Evolutionary conservation across 2,329 filamentous ascomycete genomes (phyloP).

Genomic region (Endocalyx cinctus): DNA sequence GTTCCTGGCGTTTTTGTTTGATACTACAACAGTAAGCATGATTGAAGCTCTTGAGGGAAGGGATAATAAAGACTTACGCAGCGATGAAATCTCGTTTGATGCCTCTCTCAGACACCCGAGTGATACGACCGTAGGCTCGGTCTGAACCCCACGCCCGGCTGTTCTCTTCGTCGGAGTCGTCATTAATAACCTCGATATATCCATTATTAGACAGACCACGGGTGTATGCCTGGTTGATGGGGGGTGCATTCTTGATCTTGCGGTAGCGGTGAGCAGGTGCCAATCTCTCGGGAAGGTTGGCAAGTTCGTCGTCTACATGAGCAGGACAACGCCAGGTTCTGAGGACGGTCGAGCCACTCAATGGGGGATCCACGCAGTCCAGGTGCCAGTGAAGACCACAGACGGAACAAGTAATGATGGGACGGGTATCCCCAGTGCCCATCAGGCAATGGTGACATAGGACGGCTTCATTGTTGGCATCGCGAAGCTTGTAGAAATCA

Average conservation of each 20-base stretch:
- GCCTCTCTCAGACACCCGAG: constrained; percentile 59
- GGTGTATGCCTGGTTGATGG: constrained; percentile 47
- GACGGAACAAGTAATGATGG: constrained; percentile 77
- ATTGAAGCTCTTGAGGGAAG: no score
- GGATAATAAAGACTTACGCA: constrained; percentile 38
- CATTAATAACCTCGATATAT: constrained; percentile 62
- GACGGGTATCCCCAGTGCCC: constrained; percentile 57
- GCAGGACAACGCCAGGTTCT: constrained; percentile 85
- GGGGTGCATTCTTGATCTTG: constrained; percentile 51
- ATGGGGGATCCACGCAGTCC: constrained; percentile 82
- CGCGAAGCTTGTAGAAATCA: constrained; percentile 65
- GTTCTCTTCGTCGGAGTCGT: constrained; percentile 52
- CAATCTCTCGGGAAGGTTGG: constrained; percentile 49
- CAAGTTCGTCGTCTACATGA: constrained; percentile 74
- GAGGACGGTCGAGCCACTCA: constrained; percentile 71
- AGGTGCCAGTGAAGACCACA: constrained; percentile 85
- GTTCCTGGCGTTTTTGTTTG: no score
- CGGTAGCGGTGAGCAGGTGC: constrained; percentile 59
- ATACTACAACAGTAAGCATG: no score
- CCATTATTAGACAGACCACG: constrained; percentile 70
- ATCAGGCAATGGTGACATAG: constrained; percentile 73
- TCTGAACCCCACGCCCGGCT: constrained; percentile 52
- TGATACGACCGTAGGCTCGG: constrained; percentile 58
- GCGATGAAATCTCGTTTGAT: constrained; percentile 70
- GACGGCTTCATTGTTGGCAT: constrained; percentile 68